These are phyloP conservation scores for Noccaea caerulescens DNA, from an alignment of 345 rosid species.

Conservation along the genomic window DNA sequence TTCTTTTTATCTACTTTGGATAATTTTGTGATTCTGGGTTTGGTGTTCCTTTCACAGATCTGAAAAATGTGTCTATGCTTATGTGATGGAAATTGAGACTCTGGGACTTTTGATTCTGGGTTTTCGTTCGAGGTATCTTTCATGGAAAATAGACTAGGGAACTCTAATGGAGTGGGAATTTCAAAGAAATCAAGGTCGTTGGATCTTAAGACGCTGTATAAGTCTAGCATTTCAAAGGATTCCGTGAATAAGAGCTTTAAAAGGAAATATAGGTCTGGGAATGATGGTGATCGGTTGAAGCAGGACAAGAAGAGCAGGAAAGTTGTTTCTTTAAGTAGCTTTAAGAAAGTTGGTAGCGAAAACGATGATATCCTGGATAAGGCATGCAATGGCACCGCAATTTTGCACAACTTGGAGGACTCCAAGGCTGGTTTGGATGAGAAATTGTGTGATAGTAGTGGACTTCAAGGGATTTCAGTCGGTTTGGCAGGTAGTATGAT, in stretches of 20 bases:
- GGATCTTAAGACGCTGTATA: constrained; percentile 89
- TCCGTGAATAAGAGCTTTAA: constrained; percentile 56
- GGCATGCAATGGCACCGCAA: constrained; percentile 52
- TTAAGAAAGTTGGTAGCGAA: constrained; percentile 50
- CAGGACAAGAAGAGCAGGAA: constrained; percentile 64
- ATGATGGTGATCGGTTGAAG: constrained; percentile 54
- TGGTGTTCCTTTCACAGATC: constrained; percentile 61
- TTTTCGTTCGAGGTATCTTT: constrained; percentile 52
- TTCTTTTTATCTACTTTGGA: constrained; percentile 34
- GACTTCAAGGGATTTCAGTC: constrained; percentile 53
- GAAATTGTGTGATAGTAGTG: constrained; percentile 47
- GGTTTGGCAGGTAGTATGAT: constrained; percentile 55
- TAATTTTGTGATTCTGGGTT: constrained; percentile 39
- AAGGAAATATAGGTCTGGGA: constrained; percentile 55
- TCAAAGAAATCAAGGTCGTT: constrained; percentile 79
- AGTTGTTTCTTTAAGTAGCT: constrained; percentile 61
- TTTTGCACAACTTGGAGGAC: constrained; percentile 49
- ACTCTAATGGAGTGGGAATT: constrained; percentile 75
- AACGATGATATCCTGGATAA: constrained; percentile 55
- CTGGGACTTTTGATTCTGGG: constrained; percentile 37
- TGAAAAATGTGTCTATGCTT: constrained; percentile 47
- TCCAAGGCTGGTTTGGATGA: constrained; percentile 48
- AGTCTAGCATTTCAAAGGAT: constrained; percentile 55
- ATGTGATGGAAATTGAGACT: constrained; percentile 46
- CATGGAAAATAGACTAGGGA: constrained; percentile 81